These are phyloP conservation scores for Blastobotrys buckinghamii DNA, from an alignment of 1,139 yeast species.

Conservation along the genomic window DNA sequence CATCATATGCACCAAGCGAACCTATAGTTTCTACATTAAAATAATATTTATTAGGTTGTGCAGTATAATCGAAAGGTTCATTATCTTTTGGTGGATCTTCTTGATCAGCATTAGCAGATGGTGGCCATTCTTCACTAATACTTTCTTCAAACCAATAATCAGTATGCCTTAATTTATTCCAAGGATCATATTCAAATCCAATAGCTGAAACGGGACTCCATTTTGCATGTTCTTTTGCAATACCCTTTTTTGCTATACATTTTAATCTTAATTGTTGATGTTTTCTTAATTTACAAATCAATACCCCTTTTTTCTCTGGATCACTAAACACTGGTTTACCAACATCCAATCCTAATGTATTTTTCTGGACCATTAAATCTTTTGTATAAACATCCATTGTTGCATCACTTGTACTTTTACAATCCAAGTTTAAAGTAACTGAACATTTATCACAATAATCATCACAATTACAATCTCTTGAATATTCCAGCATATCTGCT, in stretches of 20 bases:
- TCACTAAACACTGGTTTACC: constrained; percentile 83
- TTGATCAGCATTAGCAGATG: constrained; percentile 81
- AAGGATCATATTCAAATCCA: constrained; percentile 98
- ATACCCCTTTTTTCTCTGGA: constrained; percentile 69
- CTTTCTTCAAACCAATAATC: constrained; percentile 95
- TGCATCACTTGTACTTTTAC: constrained; percentile 80
- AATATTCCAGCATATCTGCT: constrained; percentile 60
- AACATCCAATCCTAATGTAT: constrained; percentile 19
- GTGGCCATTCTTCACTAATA: constrained; percentile 90
- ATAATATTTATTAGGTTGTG: constrained; percentile 75
- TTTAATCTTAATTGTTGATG: constrained; percentile 86
- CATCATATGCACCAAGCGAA: constrained; percentile 80
- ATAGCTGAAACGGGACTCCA: constrained; percentile 99
- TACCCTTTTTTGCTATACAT: constrained; percentile 97
- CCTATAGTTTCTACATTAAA: constrained; percentile 92
- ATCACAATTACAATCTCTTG: constrained; percentile 96
- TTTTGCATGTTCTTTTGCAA: constrained; percentile 96
- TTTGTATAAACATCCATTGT: constrained; percentile 88
- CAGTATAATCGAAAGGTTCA: constrained; percentile 79
- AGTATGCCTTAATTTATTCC: constrained; percentile 94
- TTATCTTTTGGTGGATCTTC: constrained; percentile 93
- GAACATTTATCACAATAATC: constrained; percentile 95
- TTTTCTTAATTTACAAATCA: constrained; percentile 84
- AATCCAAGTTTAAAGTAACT: constrained; percentile 78
- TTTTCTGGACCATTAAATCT: constrained; percentile 55